Evolutionary conservation across 257 asterid species (phyloP).

Genomic region (Haberlea rhodopensis): DNA sequence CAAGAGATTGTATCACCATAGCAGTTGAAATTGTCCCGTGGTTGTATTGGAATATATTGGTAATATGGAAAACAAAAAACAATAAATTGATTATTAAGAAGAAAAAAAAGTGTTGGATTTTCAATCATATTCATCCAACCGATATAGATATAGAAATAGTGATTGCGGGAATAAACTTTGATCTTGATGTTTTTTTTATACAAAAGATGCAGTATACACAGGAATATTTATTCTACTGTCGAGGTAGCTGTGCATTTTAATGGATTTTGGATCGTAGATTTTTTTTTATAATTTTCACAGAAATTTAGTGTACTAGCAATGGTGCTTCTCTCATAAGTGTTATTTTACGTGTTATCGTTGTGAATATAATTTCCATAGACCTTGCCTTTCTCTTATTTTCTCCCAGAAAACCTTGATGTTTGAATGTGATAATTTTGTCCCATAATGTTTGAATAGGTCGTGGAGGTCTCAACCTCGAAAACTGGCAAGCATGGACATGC

Average conservation of each 20-base stretch:
- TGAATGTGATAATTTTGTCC: not conserved
- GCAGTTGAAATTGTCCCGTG: not conserved
- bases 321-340: too few relatives aligned
- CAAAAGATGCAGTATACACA: not conserved
- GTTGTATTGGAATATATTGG: not conserved
- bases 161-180: not conserved
- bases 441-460: slow-evolving; percentile 34
- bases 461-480: slow-evolving; percentile 58
- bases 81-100: too few relatives aligned
- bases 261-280: not conserved
- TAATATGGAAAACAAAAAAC: not conserved
- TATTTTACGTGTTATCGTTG: too few relatives aligned
- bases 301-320: not conserved
- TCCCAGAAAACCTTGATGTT: not conserved
- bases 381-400: not conserved
- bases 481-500: slow-evolving; percentile 65
- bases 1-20: not conserved
- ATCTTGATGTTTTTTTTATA: not conserved
- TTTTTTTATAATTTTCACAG: not conserved
- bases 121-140: not conserved
- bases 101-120: too few relatives aligned
- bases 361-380: not conserved
- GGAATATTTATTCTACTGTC: not conserved
- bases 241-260: not conserved
- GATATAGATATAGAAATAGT: not conserved